These are phyloP conservation scores for Gastrolobium bilobum DNA, from an alignment of 306 rosid genomes.

Conservation along the genomic window DNA sequence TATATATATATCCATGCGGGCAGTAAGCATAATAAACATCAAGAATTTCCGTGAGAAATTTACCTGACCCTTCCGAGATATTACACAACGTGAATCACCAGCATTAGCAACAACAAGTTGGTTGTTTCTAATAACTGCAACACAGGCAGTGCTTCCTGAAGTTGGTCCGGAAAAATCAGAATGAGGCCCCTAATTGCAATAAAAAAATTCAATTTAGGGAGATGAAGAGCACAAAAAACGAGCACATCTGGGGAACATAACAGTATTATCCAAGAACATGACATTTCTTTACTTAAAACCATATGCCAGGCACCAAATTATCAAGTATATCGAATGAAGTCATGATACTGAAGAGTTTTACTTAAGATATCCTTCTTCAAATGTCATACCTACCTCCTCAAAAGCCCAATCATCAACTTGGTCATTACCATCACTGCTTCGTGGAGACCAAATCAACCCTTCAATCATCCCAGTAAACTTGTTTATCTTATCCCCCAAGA, in stretches of 20 bases:
- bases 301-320: constrained; percentile 35
- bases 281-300: constrained; percentile 30
- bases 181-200: constrained; percentile 85
- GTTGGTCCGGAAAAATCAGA: constrained; percentile 96
- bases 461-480: constrained; percentile 97
- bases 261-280: constrained; percentile 10
- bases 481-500: constrained; percentile 91
- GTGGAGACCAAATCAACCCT: constrained; percentile 97
- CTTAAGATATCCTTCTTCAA: constrained; percentile 27
- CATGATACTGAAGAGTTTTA: constrained; percentile 20
- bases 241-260: background rate
- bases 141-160: constrained; percentile 98
- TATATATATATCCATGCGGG: background rate
- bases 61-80: constrained; percentile 98
- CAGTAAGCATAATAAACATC: constrained; percentile 26
- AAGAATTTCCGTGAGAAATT: constrained; percentile 34
- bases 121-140: constrained; percentile 83
- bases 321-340: constrained; percentile 37
- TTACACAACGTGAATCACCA: constrained; percentile 97
- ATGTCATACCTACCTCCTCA: constrained; percentile 80
- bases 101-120: constrained; percentile 93
- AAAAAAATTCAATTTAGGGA: constrained; percentile 42
- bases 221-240: constrained; percentile 8
- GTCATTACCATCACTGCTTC: constrained; percentile 66
- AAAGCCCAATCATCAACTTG: constrained; percentile 85